A percentile compares a stretch with the other conserved stretches of the same genome.
phyloP scores from a whole-genome alignment of 148 eudicot genomes.

The Pharnaceum exiguum region DNA sequence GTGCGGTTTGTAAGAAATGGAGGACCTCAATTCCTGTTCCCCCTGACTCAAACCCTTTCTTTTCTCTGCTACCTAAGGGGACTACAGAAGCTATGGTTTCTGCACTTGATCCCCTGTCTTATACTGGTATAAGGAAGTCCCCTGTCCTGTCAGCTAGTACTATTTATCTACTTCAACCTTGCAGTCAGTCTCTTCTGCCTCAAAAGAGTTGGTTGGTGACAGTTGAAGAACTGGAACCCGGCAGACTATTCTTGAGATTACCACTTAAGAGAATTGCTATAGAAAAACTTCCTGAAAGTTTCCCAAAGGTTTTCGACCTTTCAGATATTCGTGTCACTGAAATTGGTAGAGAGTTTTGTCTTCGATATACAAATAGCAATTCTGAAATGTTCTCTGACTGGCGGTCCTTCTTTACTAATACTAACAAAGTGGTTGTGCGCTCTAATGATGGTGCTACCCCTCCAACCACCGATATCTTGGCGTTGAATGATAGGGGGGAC shows the following conservation, averaged over 20 bases:
- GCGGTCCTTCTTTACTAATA: background rate
- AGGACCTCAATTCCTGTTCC: background rate
- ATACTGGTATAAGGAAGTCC: background rate
- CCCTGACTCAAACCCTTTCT: background rate
- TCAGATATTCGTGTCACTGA: slow-evolving; percentile 9
- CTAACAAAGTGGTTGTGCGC: slow-evolving; percentile 9
- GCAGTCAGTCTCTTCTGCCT: background rate
- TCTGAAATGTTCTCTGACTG: background rate
- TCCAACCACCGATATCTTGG: background rate
- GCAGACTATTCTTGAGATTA: slow-evolving; percentile 9
- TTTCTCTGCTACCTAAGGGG: slow-evolving; percentile 7
- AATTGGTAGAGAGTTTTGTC: background rate
- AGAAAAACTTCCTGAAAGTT: background rate
- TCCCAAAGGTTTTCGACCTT: slow-evolving; percentile 4
- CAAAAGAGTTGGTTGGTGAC: slow-evolving; percentile 15
- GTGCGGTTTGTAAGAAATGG: slow-evolving; percentile 22
- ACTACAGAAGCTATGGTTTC: background rate
- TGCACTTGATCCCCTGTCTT: background rate
- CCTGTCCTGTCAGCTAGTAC: slow-evolving; percentile 7
- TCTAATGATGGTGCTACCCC: background rate
- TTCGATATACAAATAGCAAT: background rate
- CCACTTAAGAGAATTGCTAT: slow-evolving; percentile 8
- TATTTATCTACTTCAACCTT: slow-evolving; percentile 18
- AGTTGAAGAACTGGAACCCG: slow-evolving; percentile 10
- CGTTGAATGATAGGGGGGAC: slow-evolving; percentile 1